These are phyloP conservation scores for Backusella macrospora DNA, from an alignment of 192 early-diverging fungal species.

Conservation along the genomic window DNA sequence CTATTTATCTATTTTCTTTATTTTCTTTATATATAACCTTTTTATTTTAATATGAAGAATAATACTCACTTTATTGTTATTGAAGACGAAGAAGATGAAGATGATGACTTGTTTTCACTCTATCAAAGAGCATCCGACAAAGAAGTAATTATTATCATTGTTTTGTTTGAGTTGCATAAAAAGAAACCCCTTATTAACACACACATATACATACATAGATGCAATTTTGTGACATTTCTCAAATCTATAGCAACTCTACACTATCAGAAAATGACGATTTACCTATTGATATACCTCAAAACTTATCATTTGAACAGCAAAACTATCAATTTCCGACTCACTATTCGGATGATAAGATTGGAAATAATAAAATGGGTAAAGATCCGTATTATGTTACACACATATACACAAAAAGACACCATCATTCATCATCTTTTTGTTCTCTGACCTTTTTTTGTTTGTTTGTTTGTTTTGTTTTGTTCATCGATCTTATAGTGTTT, in stretches of 20 bases:
- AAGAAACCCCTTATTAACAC: too few relatives aligned
- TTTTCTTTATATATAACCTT: neutral
- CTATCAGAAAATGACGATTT: neutral
- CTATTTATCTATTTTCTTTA: neutral
- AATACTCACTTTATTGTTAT: neutral
- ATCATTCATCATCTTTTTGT: neutral
- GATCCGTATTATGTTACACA: neutral
- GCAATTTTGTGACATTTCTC: too few relatives aligned
- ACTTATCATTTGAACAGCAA: constrained; percentile 1
- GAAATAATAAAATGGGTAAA: neutral
- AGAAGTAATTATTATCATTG: neutral
- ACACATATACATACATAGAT: too few relatives aligned
- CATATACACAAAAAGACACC: constrained; percentile 4
- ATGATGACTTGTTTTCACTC: neutral
- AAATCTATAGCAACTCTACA: too few relatives aligned
- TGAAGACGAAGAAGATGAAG: neutral
- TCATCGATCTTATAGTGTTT: neutral
- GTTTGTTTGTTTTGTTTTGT: neutral
- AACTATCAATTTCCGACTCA: constrained; percentile 3
- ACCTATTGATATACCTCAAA: neutral
- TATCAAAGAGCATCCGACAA: neutral
- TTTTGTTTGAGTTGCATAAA: neutral
- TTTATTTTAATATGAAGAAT: neutral
- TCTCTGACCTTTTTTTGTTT: neutral
- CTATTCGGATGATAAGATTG: too few relatives aligned